Conservation (phyloP, 345 rosid genomes). For the Dimocarpus longan region DNA sequence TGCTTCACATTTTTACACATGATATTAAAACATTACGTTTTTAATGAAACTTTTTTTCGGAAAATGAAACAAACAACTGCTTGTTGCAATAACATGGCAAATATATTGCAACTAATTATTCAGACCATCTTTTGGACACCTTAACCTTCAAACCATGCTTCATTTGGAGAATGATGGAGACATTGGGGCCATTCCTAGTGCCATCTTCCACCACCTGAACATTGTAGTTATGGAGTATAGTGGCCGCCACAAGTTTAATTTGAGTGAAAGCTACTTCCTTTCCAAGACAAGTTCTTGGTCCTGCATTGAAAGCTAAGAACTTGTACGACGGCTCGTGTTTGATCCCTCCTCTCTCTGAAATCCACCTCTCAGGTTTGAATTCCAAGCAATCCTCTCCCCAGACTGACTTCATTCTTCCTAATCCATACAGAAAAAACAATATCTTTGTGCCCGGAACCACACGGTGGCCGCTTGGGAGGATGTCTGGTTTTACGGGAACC, state of each 20-base stretch:
- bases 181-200: conserved; percentile 27
- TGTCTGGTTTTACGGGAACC: conserved; percentile 18
- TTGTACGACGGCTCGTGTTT: conserved; percentile 44
- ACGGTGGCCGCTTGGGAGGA: conserved; percentile 45
- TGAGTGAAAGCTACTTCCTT: conserved; percentile 58
- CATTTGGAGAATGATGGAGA: conserved; percentile 53
- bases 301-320: conserved; percentile 27
- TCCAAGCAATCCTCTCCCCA: conserved; percentile 12
- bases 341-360: conserved; percentile 22
- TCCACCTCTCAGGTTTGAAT: conserved; percentile 39
- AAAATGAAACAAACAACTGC: no score
- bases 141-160: conserved; percentile 49
- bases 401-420: no score
- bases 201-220: conserved; percentile 44
- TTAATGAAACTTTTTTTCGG: no score
- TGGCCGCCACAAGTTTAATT: conserved; percentile 52
- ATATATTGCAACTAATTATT: not conserved
- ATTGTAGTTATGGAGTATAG: conserved; percentile 45
- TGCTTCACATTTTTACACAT: no score
- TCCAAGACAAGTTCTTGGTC: conserved; percentile 25
- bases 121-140: conserved; percentile 30
- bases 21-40: no score
- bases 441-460: conserved; percentile 23
- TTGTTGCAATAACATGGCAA: no score
- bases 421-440: conserved; percentile 6